A percentile compares a stretch with the other conserved stretches of the same genome.
These are phyloP conservation scores for Globisporangium radiosum DNA, from an alignment of 352 stramenopile species.

Conservation along the genomic window DNA sequence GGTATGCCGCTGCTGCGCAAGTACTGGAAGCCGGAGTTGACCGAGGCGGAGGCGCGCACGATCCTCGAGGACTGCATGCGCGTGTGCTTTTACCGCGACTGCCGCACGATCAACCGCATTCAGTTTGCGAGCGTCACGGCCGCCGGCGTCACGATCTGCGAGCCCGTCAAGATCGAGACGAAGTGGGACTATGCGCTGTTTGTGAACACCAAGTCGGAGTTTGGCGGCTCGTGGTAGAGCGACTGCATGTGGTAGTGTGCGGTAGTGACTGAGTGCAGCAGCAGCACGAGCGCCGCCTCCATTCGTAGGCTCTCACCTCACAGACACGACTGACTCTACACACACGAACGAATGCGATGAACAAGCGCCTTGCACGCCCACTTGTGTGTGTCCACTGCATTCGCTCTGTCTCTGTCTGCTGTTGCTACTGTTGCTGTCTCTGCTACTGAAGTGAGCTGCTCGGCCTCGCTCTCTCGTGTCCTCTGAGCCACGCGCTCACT, in stretches of 20 bases:
- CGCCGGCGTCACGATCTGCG: slow-evolving; percentile 85
- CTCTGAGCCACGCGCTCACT: neutral
- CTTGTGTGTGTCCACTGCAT: too few species aligned
- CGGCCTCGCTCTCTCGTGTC: neutral
- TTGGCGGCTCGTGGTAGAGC: slow-evolving; percentile 84
- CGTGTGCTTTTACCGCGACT: slow-evolving; percentile 98
- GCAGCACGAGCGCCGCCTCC: too few species aligned
- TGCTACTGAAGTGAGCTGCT: too few species aligned
- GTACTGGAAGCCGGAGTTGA: slow-evolving; percentile 91
- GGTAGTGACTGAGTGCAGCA: too few species aligned
- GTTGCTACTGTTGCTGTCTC: neutral
- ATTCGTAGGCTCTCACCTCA: too few species aligned
- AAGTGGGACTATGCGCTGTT: slow-evolving; percentile 91
- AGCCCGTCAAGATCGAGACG: slow-evolving; percentile 94
- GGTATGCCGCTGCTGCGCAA: slow-evolving; percentile 95
- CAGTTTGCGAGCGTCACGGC: slow-evolving; percentile 95
- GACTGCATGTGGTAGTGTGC: neutral
- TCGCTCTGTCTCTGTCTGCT: neutral
- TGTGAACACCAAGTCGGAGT: slow-evolving; percentile 85
- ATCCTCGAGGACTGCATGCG: slow-evolving; percentile 97
- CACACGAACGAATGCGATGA: too few species aligned
- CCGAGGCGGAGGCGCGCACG: slow-evolving; percentile 89
- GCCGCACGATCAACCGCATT: slow-evolving; percentile 96
- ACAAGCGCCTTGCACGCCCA: too few species aligned
- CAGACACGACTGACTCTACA: too few species aligned